Evolutionary conservation across 192 early-diverging fungal genomes (phyloP), one percentile per base, ranked within the genome.

Genomic region (Lobulomyces angularis): DNA sequence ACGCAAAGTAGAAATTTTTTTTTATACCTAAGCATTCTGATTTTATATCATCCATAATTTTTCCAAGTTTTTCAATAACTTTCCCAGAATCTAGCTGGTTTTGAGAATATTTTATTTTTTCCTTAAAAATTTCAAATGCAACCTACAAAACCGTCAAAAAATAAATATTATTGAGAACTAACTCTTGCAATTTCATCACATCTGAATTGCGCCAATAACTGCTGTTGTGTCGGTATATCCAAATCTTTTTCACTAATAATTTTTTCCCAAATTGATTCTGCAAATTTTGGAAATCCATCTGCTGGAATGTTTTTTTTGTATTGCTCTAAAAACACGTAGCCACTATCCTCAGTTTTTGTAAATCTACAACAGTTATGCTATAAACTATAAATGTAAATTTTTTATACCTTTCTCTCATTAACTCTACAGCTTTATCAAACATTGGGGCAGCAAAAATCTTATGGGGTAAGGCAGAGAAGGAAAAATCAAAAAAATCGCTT

Each of bases 151-250:
- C 50, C 7, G 7, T 46, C 7, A 12, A 14, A 14, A 1, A 2
- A 32, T 33, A 8, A 20, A 18, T 8, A 20, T 14, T 35, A 6
- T 6, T 18, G 12, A 19, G 21, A 14, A 51, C 41, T 46, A 56
- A 67, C 69, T 6, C 59, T 73, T 21, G 84, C 76, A 56, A 98
- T 96, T 59, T 98, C 95, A 40, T 98, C 95, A 56, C 95, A 98
- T 35, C 95, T 81, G 60, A 86, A 96, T 67, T 96, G 90, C 21
- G 95, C 95, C 36, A 98, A 71, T 34, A 98, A 58, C 58, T 96
- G 86, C 65, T 95, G 93, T 55, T 98, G 95, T 3, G 92, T 95
- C 3, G 95, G 95, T 26, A 98, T 67, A 67, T 98, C 95, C 43
- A 98, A 65, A 46, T 98, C 95, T 44, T 84, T 82, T 64, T 93